Base-by-base conservation (phyloP, 768 basidiomycete species). In the Cystofilobasidium macerans region DNA sequence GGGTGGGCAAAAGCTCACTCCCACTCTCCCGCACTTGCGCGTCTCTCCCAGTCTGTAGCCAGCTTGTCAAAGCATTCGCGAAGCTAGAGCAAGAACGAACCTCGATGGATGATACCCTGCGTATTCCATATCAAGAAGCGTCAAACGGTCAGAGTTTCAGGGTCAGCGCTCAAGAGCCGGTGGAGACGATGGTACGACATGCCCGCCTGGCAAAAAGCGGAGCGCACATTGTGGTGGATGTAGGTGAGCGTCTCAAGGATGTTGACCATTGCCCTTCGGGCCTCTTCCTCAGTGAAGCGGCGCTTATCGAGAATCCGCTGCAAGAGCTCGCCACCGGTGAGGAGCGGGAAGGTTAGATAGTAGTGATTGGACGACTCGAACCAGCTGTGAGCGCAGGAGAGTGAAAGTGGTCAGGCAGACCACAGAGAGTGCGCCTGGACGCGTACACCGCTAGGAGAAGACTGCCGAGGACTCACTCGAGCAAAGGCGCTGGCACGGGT, bases 211-310 rank as follows among this genome's bases (percentile, higher is more conserved):
- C 24, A 42, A 51, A 35, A 33, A 62, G 28, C 13, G 12, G 24
- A 40, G 33, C 65, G 48, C 33, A 67, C 65, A 51, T 67, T 59
- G 43, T 61, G 65, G 57, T 67, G 65, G 40, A 67, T 67, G 59
- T 61, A 67, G 16, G 18, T 26, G 20, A 67, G 40, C 14, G 65
- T 67, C 22, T 67, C 65, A 26, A 67, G 54, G 43, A 67, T 67
- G 59, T 61, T 59, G 30, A 61, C n/a, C 22, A 56, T 26, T 16
- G 65, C 65, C 8, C 53, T 2, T 20, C 65, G 38, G 22, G 60
- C 42, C 53, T 67, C 65, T 26, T 67, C 65, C 60, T 67, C 65
- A 30, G 65, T 53, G 33, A 67, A 67, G 20, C 65, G 53, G 18
- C 59, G 47, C 53, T 67, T 67, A 43, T 67, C 65, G 18, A 67